phyloP scores from a whole-genome alignment of 2,329 filamentous ascomycete species.

The Ophiostoma triangulosporum region DNA sequence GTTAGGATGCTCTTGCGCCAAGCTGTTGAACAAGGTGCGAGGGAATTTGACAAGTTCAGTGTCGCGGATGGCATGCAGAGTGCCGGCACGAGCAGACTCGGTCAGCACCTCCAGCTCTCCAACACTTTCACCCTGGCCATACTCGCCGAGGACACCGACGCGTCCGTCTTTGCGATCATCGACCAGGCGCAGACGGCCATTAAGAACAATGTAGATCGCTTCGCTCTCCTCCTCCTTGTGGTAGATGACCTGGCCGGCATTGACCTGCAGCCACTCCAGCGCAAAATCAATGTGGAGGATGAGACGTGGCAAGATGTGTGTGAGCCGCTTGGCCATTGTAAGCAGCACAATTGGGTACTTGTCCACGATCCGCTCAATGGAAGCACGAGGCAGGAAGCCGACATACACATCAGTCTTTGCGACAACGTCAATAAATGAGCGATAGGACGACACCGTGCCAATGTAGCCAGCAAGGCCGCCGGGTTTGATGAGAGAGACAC shows the following conservation, averaged over 20 bases:
- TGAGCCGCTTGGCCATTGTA: constrained; percentile 91
- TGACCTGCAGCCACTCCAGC: constrained; percentile 94
- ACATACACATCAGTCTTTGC: constrained; percentile 98
- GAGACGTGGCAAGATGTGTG: constrained; percentile 72
- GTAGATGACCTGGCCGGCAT: constrained; percentile 87
- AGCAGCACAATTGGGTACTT: constrained; percentile 82
- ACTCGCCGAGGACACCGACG: constrained; percentile 80
- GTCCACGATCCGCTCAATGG: constrained; percentile 84
- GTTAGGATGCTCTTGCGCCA: constrained; percentile 90
- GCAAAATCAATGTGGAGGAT: constrained; percentile 97
- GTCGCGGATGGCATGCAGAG: constrained; percentile 88
- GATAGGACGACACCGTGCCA: constrained; percentile 84
- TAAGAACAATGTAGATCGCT: constrained; percentile 94
- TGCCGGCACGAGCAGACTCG: constrained; percentile 79
- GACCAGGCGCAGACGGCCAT: constrained; percentile 76
- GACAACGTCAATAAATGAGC: constrained; percentile 91
- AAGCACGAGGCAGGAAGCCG: constrained; percentile 74
- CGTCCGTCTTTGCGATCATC: constrained; percentile 69
- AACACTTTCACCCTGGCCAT: constrained; percentile 92
- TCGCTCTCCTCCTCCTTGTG: constrained; percentile 92
- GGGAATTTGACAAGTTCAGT: constrained; percentile 95
- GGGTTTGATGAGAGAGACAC: constrained; percentile 83
- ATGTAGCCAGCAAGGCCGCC: constrained; percentile 90
- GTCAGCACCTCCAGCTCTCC: constrained; percentile 95
- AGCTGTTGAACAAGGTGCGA: constrained; percentile 89